These are phyloP conservation scores for Termitomyces eurrhizus DNA, from an alignment of 768 basidiomycete genomes.

Conservation along the genomic window DNA sequence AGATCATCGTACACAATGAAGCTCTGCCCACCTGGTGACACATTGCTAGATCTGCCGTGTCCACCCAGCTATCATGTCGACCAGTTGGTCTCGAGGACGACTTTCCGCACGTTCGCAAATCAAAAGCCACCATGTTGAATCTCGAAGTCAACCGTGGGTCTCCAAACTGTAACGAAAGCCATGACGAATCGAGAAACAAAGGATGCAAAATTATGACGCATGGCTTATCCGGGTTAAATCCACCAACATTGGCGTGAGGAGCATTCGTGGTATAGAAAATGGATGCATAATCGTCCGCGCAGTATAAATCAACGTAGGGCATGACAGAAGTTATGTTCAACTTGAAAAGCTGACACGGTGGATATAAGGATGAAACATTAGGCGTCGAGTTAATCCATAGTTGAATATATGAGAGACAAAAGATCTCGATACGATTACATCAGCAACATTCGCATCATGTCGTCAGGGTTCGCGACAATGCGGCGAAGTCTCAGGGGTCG, in stretches of 20 bases:
- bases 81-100: conserved; percentile 50
- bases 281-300: conserved; percentile 61
- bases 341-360: conserved; percentile 1
- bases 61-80: conserved; percentile 70
- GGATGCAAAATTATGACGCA: conserved; percentile 69
- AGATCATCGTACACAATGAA: neutral
- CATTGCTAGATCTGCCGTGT: conserved; percentile 72
- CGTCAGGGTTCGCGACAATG: neutral
- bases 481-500: neutral
- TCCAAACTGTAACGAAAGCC: conserved; percentile 63
- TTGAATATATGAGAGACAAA: conserved; percentile 4
- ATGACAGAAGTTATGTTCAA: conserved; percentile 28
- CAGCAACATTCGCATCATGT: conserved; percentile 5
- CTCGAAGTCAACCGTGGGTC: conserved; percentile 54
- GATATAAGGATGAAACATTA: conserved; percentile 9
- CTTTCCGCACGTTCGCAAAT: conserved; percentile 61
- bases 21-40: conserved; percentile 50
- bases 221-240: conserved; percentile 62
- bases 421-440: conserved; percentile 16
- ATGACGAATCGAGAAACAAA: conserved; percentile 62
- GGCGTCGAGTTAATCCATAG: neutral
- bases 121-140: conserved; percentile 75
- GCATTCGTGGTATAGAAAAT: conserved; percentile 74
- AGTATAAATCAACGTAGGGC: conserved; percentile 67
- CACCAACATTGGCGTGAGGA: conserved; percentile 51